Conservation (phyloP, 371 early-diverging fungal genomes). For the Spiromyces aspiralis region DNA sequence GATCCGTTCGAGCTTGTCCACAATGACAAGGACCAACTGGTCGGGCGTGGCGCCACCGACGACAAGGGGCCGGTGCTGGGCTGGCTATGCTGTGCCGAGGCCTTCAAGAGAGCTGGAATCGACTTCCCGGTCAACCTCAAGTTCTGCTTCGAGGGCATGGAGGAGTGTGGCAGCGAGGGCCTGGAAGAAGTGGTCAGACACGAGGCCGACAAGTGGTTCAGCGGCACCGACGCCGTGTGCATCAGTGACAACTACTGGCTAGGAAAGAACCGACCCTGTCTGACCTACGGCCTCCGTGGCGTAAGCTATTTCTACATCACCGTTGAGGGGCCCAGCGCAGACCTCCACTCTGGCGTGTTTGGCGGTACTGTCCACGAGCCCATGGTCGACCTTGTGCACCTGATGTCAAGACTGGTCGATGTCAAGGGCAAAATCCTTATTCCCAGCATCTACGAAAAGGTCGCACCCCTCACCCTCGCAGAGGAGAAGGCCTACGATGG, state of each 20-base stretch:
- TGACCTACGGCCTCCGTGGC: slow-evolving; percentile 95
- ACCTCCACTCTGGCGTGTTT: slow-evolving; percentile 94
- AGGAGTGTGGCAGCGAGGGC: slow-evolving; percentile 77
- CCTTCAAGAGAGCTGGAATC: slow-evolving; percentile 72
- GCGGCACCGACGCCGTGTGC: slow-evolving; percentile 82
- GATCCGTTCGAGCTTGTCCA: slow-evolving; percentile 83
- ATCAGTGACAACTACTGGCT: slow-evolving; percentile 97
- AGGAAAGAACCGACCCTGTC: slow-evolving; percentile 85
- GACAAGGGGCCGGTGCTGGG: slow-evolving; percentile 92
- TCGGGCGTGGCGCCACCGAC: slow-evolving; percentile 87
- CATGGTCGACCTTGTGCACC: slow-evolving; percentile 76
- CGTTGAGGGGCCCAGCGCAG: slow-evolving; percentile 66
- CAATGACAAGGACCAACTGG: slow-evolving; percentile 60
- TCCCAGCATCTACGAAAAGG: slow-evolving; percentile 85
- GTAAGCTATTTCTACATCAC: slow-evolving; percentile 72
- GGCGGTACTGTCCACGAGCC: slow-evolving; percentile 95
- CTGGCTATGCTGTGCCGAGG: slow-evolving; percentile 89
- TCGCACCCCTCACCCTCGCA: slow-evolving; percentile 61
- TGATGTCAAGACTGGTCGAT: slow-evolving; percentile 72
- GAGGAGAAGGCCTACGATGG: slow-evolving; percentile 69
- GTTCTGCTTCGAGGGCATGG: slow-evolving; percentile 95
- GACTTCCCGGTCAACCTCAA: slow-evolving; percentile 87
- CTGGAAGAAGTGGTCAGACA: slow-evolving; percentile 70
- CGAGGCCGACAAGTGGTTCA: slow-evolving; percentile 76
- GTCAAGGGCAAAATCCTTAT: slow-evolving; percentile 78